Conservation (phyloP, 2,329 filamentous ascomycete genomes). For the Botrytis porri region DNA sequence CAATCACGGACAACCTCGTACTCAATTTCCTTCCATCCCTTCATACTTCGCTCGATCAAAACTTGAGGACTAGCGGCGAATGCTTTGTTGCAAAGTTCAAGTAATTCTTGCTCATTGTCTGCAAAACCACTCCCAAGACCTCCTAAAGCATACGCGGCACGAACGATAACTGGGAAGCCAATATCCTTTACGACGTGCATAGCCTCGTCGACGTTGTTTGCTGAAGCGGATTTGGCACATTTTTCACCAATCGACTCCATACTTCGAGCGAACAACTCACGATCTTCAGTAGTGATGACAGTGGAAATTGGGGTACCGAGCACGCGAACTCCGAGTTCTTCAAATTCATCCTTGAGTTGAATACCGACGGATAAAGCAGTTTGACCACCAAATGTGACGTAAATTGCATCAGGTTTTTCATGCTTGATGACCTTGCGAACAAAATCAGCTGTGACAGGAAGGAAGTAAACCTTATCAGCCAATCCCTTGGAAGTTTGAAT, state of each 20-base stretch:
- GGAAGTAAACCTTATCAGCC: conserved; percentile 96
- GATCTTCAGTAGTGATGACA: conserved; percentile 89
- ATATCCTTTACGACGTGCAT: conserved; percentile 80
- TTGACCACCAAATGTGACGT: conserved; percentile 95
- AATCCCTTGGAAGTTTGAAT: conserved; percentile 97
- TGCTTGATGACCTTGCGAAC: conserved; percentile 96
- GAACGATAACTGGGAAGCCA: conserved; percentile 96
- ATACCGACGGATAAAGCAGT: conserved; percentile 96
- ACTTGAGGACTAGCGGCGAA: conserved; percentile 94
- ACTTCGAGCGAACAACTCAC: conserved; percentile 92
- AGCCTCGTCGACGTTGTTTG: conserved; percentile 87
- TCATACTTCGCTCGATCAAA: conserved; percentile 95
- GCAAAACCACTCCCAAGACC: conserved; percentile 96
- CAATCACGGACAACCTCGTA: conserved; percentile 98
- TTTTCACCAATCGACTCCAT: conserved; percentile 97
- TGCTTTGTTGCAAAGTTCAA: conserved; percentile 87
- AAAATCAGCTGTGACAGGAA: conserved; percentile 96
- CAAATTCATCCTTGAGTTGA: conserved; percentile 77
- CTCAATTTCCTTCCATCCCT: conserved; percentile 99
- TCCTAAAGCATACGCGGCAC: conserved; percentile 92
- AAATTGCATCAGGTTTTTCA: conserved; percentile 93
- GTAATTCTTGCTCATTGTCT: conserved; percentile 87
- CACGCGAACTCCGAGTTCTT: conserved; percentile 46
- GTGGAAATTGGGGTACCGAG: conserved; percentile 77
- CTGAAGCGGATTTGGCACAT: conserved; percentile 93